Evolutionary conservation across 2,329 filamentous ascomycete species (phyloP), one percentile per base, ranked within the genome.

Genomic region (Claviceps pusilla): DNA sequence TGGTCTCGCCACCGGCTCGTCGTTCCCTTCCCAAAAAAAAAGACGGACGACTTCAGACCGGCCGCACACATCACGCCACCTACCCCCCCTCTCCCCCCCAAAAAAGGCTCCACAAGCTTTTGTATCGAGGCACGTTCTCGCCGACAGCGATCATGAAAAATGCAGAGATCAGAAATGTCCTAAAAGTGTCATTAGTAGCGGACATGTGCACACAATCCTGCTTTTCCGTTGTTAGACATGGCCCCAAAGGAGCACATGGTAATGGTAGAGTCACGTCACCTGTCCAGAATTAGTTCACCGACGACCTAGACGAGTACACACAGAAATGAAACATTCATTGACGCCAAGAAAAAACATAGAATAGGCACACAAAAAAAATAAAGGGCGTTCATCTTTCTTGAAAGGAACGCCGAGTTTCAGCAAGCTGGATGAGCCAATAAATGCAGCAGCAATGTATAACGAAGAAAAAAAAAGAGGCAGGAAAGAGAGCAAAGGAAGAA

Each of bases 1-100:
- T 60, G 62, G 48, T 61, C 56, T 54, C 58, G 56, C 55, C 51
- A 51, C 55, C 46, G 49, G 49, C 12, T 37, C 11, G 7, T 9
- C 43, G 4, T 46, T 19, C 19, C 19, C 19, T 19, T 19, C 19
- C 19, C 43, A 12, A 24, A 28, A 28, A 16, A 35, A 53, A 51
- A 19, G 43, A 24, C 48, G 37, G 45, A 28, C 42, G 29, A 10
- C 43, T 29, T n/a, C 31, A 11, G 24, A 10, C 11, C 35, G 11
- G 35, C 35, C 31, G 43, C 43, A 19, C 43, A 12, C 43, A 12
- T 46, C 4, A 46, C 43, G 16, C 42, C 14, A 5, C 19, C 42
- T 43, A 10, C 19, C 19, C 19, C 19, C 19, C 19, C 19, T 19
- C 19, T 19, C 19, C 19, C 19, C 19, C 19, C 19, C 19, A 19